Conservation (phyloP, 768 basidiomycete species). For the Lentinula detonsa region DNA sequence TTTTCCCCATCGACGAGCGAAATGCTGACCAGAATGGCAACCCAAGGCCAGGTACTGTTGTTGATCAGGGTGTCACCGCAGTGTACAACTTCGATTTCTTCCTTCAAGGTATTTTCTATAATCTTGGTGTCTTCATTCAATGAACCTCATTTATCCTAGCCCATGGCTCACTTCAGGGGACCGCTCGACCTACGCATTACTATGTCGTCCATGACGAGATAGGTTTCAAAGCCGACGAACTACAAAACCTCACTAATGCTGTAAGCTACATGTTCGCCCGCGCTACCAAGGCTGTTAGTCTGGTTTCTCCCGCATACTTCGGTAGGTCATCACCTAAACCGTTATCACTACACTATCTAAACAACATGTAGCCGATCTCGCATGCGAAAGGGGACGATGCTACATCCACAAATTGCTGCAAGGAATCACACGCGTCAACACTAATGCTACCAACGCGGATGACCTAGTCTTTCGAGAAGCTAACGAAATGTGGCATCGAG, state of each 20-base stretch:
- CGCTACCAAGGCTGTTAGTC: slow-evolving; percentile 82
- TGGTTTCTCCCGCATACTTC: slow-evolving; percentile 74
- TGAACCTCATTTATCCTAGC: slow-evolving; percentile 29
- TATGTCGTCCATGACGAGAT: slow-evolving; percentile 80
- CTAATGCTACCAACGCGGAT: slow-evolving; percentile 32
- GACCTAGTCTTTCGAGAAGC: slow-evolving; percentile 53
- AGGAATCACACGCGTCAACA: slow-evolving; percentile 31
- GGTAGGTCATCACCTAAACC: neutral
- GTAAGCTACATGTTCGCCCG: slow-evolving; percentile 79
- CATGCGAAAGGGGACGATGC: slow-evolving; percentile 56
- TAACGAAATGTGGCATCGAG: slow-evolving; percentile 43
- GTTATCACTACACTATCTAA: neutral
- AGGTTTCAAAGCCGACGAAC: slow-evolving; percentile 55
- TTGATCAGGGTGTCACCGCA: slow-evolving; percentile 74
- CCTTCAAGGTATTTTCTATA: slow-evolving; percentile 39
- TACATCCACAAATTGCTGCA: slow-evolving; percentile 72
- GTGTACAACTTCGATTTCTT: slow-evolving; percentile 64
- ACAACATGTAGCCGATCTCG: slow-evolving; percentile 13
- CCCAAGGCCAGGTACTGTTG: slow-evolving; percentile 71
- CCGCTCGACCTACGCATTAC: slow-evolving; percentile 73
- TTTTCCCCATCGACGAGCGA: slow-evolving; percentile 51
- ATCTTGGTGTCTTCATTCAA: neutral
- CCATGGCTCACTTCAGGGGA: slow-evolving; percentile 71
- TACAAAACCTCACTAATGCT: slow-evolving; percentile 67
- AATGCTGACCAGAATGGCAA: slow-evolving; percentile 64